Evolutionary conservation across 148 eudicot species (phyloP).

Genomic region (Rhododendron williamsianum): DNA sequence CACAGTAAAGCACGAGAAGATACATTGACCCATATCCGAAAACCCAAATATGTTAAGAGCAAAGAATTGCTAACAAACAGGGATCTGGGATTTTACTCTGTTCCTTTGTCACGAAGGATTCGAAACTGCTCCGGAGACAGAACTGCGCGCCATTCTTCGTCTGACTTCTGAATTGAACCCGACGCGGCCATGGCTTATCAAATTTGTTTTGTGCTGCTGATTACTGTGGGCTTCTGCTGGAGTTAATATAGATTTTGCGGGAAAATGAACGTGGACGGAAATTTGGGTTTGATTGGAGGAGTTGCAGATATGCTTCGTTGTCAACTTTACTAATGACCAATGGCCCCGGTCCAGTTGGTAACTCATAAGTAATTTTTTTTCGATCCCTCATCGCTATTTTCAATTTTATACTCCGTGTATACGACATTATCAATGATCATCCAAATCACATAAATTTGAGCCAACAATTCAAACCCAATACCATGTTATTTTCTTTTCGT

Average conservation of each 20-base stretch:
- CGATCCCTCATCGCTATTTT: too few relatives aligned
- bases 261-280: background rate
- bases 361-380: too few relatives aligned
- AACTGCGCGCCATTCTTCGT: constrained; percentile 93
- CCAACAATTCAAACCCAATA: too few relatives aligned
- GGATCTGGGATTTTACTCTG: constrained; percentile 49
- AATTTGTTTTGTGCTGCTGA: background rate
- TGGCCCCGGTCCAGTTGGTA: too few relatives aligned
- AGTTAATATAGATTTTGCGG: background rate
- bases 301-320: background rate
- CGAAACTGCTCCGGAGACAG: constrained; percentile 89
- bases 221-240: background rate
- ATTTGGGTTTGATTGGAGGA: background rate
- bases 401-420: too few relatives aligned
- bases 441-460: too few relatives aligned
- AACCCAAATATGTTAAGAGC: background rate
- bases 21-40: background rate
- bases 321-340: too few relatives aligned
- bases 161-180: constrained; percentile 66
- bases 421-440: too few relatives aligned
- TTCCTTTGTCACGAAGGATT: constrained; percentile 88
- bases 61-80: background rate
- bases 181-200: constrained; percentile 36
- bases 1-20: background rate
- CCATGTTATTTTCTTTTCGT: too few relatives aligned